Base-by-base conservation (phyloP, 768 basidiomycete species). In the Pulveroboletus sp. region DNA sequence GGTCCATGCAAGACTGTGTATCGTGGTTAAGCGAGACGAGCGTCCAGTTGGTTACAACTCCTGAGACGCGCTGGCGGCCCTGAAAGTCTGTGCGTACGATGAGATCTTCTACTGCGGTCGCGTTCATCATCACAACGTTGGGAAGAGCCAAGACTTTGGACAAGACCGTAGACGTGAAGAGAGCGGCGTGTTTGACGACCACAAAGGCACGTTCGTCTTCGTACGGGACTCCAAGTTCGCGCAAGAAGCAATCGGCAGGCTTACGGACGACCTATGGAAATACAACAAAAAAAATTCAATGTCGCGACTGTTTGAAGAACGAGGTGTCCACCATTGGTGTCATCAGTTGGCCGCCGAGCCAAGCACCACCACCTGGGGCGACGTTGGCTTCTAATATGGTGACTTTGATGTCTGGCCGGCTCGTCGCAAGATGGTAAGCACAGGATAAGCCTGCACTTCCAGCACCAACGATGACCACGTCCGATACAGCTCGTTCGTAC, bases 301-400 rank as follows among this genome's bases (percentile, higher is more conserved):
- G 14, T 11, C 5, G 24, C 6, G n/a, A 37, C 6, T 21, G 32
- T 18, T 3, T 1, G 9, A 7, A 5, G 17, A 45, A n/a, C 10
- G 15, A 8, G 11, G 15, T 21, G 56, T 62, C 47, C 60, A 82
- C 86, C 86, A 89, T 89, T 0, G 85, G 80, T 1, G 80, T 81
- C 87, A 89, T 87, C 47, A 88, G 71, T 67, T 88, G 85, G 8
- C 85, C 85, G 28, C 85, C 85, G 35, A 89, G 76, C 86, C 86
- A 89, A 11, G 85, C 86, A 31, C 85, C 83, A 47, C 85, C 84
- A 46, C 85, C 84, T 1, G 86, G 87, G 2, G 87, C 82, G n/a
- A 89, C 86, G 56, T 78, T 82, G 17, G 87, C 87, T 68, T 89
- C 86, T 57, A 88, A 71, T 61, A 89, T 79, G 43, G 78, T 77